Evolutionary conservation across 352 stramenopile genomes (phyloP), one percentile per base, ranked within the genome.

Genomic region (Globisporangium acanthophoron): DNA sequence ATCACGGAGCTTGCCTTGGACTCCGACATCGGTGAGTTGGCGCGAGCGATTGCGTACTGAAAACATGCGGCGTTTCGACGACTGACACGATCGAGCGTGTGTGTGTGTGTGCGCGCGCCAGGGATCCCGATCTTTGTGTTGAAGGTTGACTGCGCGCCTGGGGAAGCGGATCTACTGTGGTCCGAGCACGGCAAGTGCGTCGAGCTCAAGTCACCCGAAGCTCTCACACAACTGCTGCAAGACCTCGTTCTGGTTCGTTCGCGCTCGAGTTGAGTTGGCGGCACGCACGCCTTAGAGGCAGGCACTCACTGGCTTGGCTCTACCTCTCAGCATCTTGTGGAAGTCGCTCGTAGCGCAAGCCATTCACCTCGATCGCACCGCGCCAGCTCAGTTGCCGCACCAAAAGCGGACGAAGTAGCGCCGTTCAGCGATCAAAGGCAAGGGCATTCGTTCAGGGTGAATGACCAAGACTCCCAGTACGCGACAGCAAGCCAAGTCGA

Each of bases 41-140:
- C 16, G 8, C 31, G 41, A 46, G 11, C 6, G 3, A 8, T n/a
- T 46, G 13, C 24, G 18, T 27, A 9, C 49, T 29, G 9, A 18
- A 3, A 3, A 6, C 16, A 7, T 18, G 24, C 13, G 20, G n/a
- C 27, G 5, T 6, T 37, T 11, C 33, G 9, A 37, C 33, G 37
- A 21, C 13, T 57, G 24, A 33, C 33, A 1, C 33, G 24, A 27
- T 27, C 9, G 43, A 41, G 27, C 8, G 21, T 15, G 2, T 24
- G 13, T 29, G 41, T 24, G 48, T 20, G 29, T 21, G 5, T 50
- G 7, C 49, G 21, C 13, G 18, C 52, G 45, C 9, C 33, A 93
- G 84, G 73, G 11, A 85, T 91, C 39, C 80, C 78, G 13, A 85
- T 92, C 40, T 88, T 90, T 54, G 73, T 94, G 7, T 47, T 92